These are phyloP conservation scores for Calonectria multiphialidica DNA, from an alignment of 2,329 filamentous ascomycete genomes.

Conservation along the genomic window DNA sequence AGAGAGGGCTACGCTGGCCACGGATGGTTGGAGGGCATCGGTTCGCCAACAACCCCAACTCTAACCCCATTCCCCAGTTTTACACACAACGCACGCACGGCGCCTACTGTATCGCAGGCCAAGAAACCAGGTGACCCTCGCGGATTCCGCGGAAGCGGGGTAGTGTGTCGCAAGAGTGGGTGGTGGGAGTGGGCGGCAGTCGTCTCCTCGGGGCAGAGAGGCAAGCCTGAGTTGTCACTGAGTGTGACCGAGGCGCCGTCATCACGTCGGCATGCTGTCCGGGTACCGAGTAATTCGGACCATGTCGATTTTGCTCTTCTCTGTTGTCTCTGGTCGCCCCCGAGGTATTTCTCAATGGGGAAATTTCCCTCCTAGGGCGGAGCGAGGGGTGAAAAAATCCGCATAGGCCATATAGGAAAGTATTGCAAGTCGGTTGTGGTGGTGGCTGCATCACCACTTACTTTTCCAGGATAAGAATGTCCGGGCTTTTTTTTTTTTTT, in stretches of 20 bases:
- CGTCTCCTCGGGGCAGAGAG: slow-evolving; percentile 10
- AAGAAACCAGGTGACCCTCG: slow-evolving; percentile 15
- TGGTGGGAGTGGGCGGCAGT: slow-evolving; percentile 9
- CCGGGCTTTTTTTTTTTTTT: neutral
- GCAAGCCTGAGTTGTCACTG: neutral
- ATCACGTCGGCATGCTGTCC: slow-evolving; percentile 36
- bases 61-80: slow-evolving; percentile 21
- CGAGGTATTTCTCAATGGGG: slow-evolving; percentile 30
- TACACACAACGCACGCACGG: neutral
- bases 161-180: slow-evolving; percentile 22
- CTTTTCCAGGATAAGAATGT: neutral
- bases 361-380: slow-evolving; percentile 35
- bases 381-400: slow-evolving; percentile 20
- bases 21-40: neutral
- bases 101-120: slow-evolving; percentile 1
- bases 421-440: neutral
- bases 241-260: slow-evolving; percentile 30
- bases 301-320: slow-evolving; percentile 1
- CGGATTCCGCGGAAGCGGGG: slow-evolving; percentile 16
- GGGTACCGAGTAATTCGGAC: slow-evolving; percentile 14
- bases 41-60: slow-evolving; percentile 8
- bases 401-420: slow-evolving; percentile 2
- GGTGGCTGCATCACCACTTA: neutral
- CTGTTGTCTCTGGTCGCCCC: slow-evolving; percentile 15
- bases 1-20: neutral